phyloP scores from a whole-genome alignment of 2,329 filamentous ascomycete species.

The Chlorencoelia australis region DNA sequence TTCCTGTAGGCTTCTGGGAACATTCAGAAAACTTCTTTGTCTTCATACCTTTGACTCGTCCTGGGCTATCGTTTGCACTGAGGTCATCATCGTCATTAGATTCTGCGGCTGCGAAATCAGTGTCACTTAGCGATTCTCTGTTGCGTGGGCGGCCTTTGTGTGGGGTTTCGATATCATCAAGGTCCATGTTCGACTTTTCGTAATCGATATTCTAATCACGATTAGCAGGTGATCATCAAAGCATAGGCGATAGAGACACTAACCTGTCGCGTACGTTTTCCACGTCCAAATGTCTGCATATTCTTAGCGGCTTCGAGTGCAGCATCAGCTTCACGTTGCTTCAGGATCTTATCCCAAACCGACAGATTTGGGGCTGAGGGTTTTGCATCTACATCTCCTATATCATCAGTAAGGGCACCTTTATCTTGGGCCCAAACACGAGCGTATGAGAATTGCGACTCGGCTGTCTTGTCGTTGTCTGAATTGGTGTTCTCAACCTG shows the following conservation, averaged over 20 bases:
- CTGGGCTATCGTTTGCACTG: background rate
- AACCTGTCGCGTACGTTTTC: conserved; percentile 46
- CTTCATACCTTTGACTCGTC: conserved; percentile 6
- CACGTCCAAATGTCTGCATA: conserved; percentile 72
- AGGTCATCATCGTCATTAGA: conserved; percentile 21
- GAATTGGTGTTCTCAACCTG: conserved; percentile 63
- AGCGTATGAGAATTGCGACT: conserved; percentile 81
- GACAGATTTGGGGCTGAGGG: conserved; percentile 49
- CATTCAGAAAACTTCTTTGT: conserved; percentile 1
- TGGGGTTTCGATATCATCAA: conserved; percentile 11
- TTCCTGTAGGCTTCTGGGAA: too few species aligned
- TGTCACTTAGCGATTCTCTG: conserved; percentile 18
- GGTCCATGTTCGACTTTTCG: conserved; percentile 10
- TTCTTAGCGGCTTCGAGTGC: conserved; percentile 58
- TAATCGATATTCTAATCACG: conserved; percentile 13
- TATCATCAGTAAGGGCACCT: conserved; percentile 52
- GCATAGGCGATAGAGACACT: conserved; percentile 7
- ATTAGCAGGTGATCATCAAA: background rate
- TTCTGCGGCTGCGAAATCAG: conserved; percentile 26
- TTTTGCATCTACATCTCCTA: conserved; percentile 43
- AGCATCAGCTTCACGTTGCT: conserved; percentile 70
- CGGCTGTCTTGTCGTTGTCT: conserved; percentile 52
- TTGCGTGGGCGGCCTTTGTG: conserved; percentile 6
- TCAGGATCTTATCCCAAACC: conserved; percentile 85
- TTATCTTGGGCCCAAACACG: conserved; percentile 85